Evolutionary conservation across 106 monocot genomes (phyloP).

Genomic region (Dendrobium catenatum): DNA sequence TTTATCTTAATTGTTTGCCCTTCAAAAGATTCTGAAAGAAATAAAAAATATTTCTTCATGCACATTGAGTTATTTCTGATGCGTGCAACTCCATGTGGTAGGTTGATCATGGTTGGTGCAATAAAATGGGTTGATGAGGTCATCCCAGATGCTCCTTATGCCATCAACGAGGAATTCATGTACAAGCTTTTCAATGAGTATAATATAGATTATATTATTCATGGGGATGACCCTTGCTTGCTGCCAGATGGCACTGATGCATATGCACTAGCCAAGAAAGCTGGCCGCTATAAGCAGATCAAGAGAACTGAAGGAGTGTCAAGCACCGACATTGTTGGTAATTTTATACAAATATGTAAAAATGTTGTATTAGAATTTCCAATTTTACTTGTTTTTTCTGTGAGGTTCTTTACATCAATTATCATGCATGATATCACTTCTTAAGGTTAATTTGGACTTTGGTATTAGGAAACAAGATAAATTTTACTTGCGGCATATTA

Average conservation of each 20-base stretch:
- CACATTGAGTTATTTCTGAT: not conserved
- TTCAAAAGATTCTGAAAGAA: no score
- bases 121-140: slow-evolving; percentile 96
- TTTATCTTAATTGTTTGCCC: no score
- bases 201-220: slow-evolving; percentile 72
- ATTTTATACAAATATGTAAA: not conserved
- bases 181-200: slow-evolving; percentile 64
- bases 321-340: slow-evolving; percentile 74
- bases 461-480: not conserved
- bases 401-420: not conserved
- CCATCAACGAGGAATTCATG: slow-evolving; percentile 98
- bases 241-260: slow-evolving; percentile 93
- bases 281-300: slow-evolving; percentile 70
- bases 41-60: no score
- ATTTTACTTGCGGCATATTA: no score
- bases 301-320: slow-evolving; percentile 92
- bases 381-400: not conserved
- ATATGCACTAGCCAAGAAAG: slow-evolving; percentile 97
- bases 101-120: slow-evolving; percentile 92
- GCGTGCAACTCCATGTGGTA: slow-evolving; percentile 11
- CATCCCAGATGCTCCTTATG: slow-evolving; percentile 93
- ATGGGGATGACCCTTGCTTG: slow-evolving; percentile 77
- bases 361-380: not conserved
- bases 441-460: not conserved
- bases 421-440: not conserved